Evolutionary conservation across 1,284 basidiomycete genomes (phyloP).

Genomic region (Singerocomus inundabilis): DNA sequence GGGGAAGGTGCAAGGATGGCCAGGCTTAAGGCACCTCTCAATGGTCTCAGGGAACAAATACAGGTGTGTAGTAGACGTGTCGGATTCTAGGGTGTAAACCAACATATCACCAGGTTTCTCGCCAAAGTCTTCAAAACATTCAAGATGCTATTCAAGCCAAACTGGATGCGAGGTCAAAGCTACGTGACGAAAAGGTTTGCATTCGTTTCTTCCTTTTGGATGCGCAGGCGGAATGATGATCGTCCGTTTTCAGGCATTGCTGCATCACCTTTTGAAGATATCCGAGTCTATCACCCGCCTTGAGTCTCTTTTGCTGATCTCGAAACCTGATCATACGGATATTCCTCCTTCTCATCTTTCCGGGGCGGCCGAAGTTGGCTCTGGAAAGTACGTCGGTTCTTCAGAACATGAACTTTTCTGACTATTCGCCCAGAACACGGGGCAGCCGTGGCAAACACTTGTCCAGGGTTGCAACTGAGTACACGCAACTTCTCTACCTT

Average conservation of each 20-base stretch:
- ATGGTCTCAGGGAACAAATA: slow-evolving; percentile 62
- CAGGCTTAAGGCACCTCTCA: slow-evolving; percentile 64
- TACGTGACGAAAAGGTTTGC: slow-evolving; percentile 81
- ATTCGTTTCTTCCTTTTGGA: neutral
- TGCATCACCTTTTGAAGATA: slow-evolving; percentile 84
- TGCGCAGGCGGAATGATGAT: slow-evolving; percentile 3
- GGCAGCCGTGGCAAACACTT: slow-evolving; percentile 80
- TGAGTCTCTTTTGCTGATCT: slow-evolving; percentile 75
- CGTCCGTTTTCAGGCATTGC: slow-evolving; percentile 54
- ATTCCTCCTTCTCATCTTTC: slow-evolving; percentile 29
- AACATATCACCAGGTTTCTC: slow-evolving; percentile 51
- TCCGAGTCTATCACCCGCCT: slow-evolving; percentile 84
- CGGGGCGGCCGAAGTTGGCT: slow-evolving; percentile 16
- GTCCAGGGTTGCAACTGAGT: slow-evolving; percentile 83
- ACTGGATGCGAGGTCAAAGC: slow-evolving; percentile 65
- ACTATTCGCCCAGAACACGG: slow-evolving; percentile 42
- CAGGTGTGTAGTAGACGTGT: slow-evolving; percentile 43
- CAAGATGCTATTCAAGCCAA: slow-evolving; percentile 78
- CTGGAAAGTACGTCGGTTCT: slow-evolving; percentile 24
- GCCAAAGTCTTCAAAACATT: slow-evolving; percentile 57
- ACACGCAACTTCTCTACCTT: slow-evolving; percentile 91
- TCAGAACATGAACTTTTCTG: neutral
- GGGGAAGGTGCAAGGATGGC: slow-evolving; percentile 78
- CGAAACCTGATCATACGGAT: slow-evolving; percentile 25
- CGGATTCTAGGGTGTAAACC: neutral